Percentiles rank a stretch among this genome's conserved stretches.
Conservation (phyloP, 2,329 filamentous ascomycete genomes). For the Bertia moriformis region DNA sequence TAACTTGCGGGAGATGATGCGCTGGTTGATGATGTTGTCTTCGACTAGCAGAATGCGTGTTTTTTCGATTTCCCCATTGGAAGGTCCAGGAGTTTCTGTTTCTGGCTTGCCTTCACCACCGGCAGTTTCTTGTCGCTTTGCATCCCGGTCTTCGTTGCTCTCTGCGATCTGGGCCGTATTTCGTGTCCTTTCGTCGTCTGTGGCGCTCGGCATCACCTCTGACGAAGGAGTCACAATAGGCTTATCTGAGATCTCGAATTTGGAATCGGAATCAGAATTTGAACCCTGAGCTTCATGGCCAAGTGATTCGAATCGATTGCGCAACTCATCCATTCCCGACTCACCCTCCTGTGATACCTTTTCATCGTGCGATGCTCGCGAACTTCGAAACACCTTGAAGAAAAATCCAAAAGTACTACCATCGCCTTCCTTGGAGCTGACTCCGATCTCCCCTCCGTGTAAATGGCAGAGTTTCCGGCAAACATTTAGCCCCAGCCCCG, state of each 20-base stretch:
- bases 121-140: not conserved
- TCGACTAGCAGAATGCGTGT: not conserved
- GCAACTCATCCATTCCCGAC: not conserved
- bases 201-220: not conserved
- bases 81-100: no score
- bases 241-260: not conserved
- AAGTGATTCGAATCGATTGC: not conserved
- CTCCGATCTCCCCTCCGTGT: not conserved
- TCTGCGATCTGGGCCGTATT: not conserved
- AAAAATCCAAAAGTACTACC: slow-evolving; percentile 1
- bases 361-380: not conserved
- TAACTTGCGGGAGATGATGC: not conserved
- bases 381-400: not conserved
- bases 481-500: not conserved
- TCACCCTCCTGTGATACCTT: not conserved
- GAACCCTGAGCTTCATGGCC: not conserved
- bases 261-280: not conserved
- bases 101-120: not conserved
- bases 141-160: not conserved
- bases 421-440: slow-evolving; percentile 1
- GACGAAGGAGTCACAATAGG: not conserved
- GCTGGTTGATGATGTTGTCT: slow-evolving; percentile 1
- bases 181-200: not conserved
- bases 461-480: not conserved
- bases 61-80: not conserved